A percentile compares a stretch with the other conserved stretches of the same genome.
These are phyloP conservation scores for Sphagnum tenellum DNA, from an alignment of 225 moss, liverwort and hornwort species.

Conservation along the genomic window DNA sequence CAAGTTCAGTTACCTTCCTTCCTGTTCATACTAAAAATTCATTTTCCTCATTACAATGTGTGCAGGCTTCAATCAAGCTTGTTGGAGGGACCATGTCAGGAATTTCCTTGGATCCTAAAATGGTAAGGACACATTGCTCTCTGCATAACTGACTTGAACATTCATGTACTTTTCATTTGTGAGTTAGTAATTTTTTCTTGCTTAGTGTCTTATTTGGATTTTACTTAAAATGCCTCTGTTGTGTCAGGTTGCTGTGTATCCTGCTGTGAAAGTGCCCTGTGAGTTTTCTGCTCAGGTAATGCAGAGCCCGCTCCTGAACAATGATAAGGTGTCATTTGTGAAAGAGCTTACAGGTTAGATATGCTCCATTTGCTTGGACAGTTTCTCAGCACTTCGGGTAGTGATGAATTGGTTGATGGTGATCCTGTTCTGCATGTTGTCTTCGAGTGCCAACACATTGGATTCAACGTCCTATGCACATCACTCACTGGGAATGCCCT, in stretches of 20 bases:
- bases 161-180: background rate
- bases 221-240: too few relatives aligned
- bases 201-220: too few relatives aligned
- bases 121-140: conserved; percentile 13
- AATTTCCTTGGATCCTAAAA: conserved; percentile 78
- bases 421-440: background rate
- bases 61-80: conserved; percentile 65
- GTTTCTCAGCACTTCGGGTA: background rate
- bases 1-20: too few relatives aligned
- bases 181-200: too few relatives aligned
- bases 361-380: too few relatives aligned
- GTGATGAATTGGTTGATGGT: background rate
- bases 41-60: conserved; percentile 1
- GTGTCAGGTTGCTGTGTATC: conserved; percentile 55
- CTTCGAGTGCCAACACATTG: too few relatives aligned
- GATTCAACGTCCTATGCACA: too few relatives aligned
- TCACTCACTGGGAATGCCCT: background rate
- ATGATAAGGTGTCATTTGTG: too few relatives aligned
- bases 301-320: background rate
- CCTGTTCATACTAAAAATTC: background rate
- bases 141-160: background rate
- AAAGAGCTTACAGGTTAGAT: too few relatives aligned
- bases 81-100: conserved; percentile 89
- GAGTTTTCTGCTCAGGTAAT: conserved; percentile 75
- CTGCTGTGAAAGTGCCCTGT: conserved; percentile 64